Conservation (phyloP, 805 yeast species). For the Komagataella populi region DNA sequence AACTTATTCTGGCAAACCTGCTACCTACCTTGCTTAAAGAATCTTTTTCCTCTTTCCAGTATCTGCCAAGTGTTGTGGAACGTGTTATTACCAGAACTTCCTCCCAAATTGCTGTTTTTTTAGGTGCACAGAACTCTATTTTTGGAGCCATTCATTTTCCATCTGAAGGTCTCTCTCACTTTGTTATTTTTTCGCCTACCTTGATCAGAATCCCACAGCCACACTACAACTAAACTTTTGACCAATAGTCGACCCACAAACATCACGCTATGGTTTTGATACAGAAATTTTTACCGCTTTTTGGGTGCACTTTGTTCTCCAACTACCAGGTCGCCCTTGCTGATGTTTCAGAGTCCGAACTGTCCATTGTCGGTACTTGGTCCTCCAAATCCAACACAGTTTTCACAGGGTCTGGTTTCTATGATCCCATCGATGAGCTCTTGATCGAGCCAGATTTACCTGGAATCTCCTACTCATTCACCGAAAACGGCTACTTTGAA, state of each 20-base stretch:
- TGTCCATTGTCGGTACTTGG: slow-evolving; percentile 77
- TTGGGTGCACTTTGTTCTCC: background rate
- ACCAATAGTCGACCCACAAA: background rate
- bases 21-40: background rate
- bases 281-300: background rate
- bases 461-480: slow-evolving; percentile 86
- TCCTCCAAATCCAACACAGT: slow-evolving; percentile 86
- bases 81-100: background rate
- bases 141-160: background rate
- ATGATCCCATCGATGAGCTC: slow-evolving; percentile 91
- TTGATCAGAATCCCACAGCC: background rate
- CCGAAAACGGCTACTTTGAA: slow-evolving; percentile 84
- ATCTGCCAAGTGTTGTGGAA: background rate
- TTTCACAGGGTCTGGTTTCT: slow-evolving; percentile 93
- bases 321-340: background rate
- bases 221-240: background rate
- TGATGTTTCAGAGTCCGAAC: slow-evolving; percentile 2
- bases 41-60: background rate
- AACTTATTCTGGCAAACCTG: background rate
- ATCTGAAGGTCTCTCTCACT: background rate
- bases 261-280: background rate
- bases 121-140: background rate
- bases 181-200: background rate
- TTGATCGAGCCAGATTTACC: slow-evolving; percentile 93
- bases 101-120: background rate